These are phyloP conservation scores for Salinomyces thailandicus DNA, from an alignment of 2,329 filamentous ascomycete genomes.

Conservation along the genomic window DNA sequence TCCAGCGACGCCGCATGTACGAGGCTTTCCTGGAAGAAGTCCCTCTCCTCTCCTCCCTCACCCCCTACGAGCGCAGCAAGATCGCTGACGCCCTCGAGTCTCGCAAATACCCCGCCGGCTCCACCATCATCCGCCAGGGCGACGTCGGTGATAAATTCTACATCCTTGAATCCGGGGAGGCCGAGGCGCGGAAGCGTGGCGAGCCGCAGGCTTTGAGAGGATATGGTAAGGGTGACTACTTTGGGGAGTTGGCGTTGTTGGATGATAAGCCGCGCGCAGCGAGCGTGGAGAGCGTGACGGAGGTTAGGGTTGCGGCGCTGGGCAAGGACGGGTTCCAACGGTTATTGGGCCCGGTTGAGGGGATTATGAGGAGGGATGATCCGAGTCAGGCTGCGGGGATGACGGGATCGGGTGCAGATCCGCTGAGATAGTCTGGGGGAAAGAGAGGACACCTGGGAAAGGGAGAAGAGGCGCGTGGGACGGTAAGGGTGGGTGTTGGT, in stretches of 20 bases:
- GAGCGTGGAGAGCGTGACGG: constrained; percentile 69
- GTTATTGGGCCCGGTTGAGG: constrained; percentile 81
- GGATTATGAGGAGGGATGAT: constrained; percentile 77
- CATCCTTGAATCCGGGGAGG: constrained; percentile 77
- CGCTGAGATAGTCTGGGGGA: constrained; percentile 11
- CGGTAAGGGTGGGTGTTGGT: too few relatives aligned
- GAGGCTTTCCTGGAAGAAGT: constrained; percentile 95
- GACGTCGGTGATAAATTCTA: constrained; percentile 89
- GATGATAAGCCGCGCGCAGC: constrained; percentile 91
- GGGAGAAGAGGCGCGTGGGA: too few relatives aligned
- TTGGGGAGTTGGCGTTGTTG: constrained; percentile 85
- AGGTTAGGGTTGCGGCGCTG: constrained; percentile 85
- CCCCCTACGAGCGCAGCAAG: constrained; percentile 88
- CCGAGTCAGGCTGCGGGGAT: constrained; percentile 32
- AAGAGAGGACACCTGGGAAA: too few relatives aligned
- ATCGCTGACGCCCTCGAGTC: constrained; percentile 94
- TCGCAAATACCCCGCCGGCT: constrained; percentile 67
- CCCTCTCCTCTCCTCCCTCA: constrained; percentile 69
- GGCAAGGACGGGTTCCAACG: constrained; percentile 93
- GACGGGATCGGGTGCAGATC: constrained; percentile 4
- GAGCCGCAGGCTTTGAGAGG: constrained; percentile 60
- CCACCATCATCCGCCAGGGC: constrained; percentile 82
- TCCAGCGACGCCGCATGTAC: constrained; percentile 91
- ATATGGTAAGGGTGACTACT: constrained; percentile 90
- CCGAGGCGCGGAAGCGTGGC: constrained; percentile 75